A percentile compares a stretch with the other conserved stretches of the same genome.
phyloP scores from a whole-genome alignment of 2,329 filamentous ascomycete genomes.

The Emmonsiellopsis sp. region DNA sequence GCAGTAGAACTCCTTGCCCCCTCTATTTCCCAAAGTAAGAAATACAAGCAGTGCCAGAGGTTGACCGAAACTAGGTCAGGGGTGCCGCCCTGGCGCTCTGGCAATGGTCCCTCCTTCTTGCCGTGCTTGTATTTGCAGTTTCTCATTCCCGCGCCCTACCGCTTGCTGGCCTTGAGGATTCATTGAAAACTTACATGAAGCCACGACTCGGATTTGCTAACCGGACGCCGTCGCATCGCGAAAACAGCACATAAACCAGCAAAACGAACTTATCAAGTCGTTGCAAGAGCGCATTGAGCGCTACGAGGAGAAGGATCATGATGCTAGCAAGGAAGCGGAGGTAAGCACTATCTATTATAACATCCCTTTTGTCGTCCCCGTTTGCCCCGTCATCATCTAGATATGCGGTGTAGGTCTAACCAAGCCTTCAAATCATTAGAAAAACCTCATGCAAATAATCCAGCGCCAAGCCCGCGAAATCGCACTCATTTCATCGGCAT shows the following conservation, averaged over 20 bases:
- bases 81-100: slow-evolving; percentile 10
- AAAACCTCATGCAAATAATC: slow-evolving; percentile 33
- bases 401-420: too few species aligned
- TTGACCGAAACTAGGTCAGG: slow-evolving; percentile 14
- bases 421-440: slow-evolving; percentile 14
- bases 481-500: slow-evolving; percentile 37
- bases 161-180: slow-evolving; percentile 11
- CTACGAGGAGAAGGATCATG: slow-evolving; percentile 31
- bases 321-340: slow-evolving; percentile 32
- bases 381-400: background rate
- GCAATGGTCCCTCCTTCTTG: slow-evolving; percentile 14
- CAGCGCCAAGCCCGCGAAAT: slow-evolving; percentile 36
- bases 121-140: slow-evolving; percentile 10
- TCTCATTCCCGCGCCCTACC: slow-evolving; percentile 9
- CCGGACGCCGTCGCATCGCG: background rate
- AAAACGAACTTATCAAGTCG: slow-evolving; percentile 34
- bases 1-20: background rate
- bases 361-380: background rate
- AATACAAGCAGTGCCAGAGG: slow-evolving; percentile 4
- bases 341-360: slow-evolving; percentile 16
- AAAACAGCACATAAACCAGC: slow-evolving; percentile 33
- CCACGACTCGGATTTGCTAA: slow-evolving; percentile 11
- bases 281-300: slow-evolving; percentile 33
- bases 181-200: slow-evolving; percentile 7
- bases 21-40: background rate